Evolutionary conservation across 73 alveolate species (phyloP).

Genomic region (Paramecium biaurelia): DNA sequence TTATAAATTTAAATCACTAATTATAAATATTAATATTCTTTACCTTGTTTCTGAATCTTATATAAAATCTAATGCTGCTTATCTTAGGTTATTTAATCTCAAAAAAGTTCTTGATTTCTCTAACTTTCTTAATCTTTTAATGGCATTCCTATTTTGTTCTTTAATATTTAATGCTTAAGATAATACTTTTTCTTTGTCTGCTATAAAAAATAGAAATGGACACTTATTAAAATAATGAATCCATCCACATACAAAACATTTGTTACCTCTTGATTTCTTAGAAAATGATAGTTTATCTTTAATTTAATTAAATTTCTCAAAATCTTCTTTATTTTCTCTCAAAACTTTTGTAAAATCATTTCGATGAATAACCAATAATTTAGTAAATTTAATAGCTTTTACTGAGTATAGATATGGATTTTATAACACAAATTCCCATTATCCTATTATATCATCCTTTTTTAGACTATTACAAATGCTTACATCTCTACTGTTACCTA

Average conservation of each 20-base stretch:
- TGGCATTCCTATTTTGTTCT: not conserved
- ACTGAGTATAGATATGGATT: not conserved
- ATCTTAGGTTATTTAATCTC: not conserved
- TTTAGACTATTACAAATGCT: not conserved
- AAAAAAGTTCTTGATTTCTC: not conserved
- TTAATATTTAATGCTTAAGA: not conserved
- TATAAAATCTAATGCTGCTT: not conserved
- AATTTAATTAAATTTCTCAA: not conserved
- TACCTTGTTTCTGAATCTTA: not conserved
- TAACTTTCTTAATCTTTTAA: not conserved
- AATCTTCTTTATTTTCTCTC: not conserved
- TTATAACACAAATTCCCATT: not conserved
- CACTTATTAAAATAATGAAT: not conserved
- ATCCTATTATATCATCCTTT: not conserved
- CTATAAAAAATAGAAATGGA: not conserved
- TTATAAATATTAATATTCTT: not conserved
- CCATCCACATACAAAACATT: slow-evolving; percentile 17
- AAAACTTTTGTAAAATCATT: not conserved
- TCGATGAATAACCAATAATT: not conserved
- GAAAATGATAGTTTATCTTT: not conserved
- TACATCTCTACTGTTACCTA: not conserved
- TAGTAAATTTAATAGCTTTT: not conserved
- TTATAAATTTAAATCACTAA: not conserved
- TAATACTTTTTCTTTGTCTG: not conserved
- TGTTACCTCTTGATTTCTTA: not conserved